A percentile compares a stretch with the other conserved stretches of the same genome.
phyloP scores from a whole-genome alignment of 1,284 basidiomycete genomes.

The Microbotryum violaceum region DNA sequence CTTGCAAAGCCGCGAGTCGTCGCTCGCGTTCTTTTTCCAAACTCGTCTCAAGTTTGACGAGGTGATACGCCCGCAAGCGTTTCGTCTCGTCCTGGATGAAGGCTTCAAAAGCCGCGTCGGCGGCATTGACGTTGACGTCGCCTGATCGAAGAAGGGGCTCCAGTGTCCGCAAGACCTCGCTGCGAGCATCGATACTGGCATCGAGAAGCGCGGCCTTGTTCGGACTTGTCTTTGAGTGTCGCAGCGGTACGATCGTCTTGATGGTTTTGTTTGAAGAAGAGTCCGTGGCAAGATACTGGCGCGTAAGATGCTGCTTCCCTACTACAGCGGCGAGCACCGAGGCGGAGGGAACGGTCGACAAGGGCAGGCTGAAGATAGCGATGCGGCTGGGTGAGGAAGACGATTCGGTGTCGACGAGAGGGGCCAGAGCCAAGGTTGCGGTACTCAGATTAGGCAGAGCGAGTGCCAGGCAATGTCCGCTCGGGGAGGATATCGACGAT shows the following conservation, averaged over 20 bases:
- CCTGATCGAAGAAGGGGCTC: constrained; percentile 8
- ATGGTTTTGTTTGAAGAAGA: background rate
- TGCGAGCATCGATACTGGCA: constrained; percentile 12
- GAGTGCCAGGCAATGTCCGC: constrained; percentile 6
- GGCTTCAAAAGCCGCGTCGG: constrained; percentile 13
- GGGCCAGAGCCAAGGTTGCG: constrained; percentile 17
- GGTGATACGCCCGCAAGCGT: constrained; percentile 16
- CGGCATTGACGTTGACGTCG: constrained; percentile 5
- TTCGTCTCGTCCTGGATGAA: constrained; percentile 17
- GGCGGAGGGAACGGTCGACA: constrained; percentile 17
- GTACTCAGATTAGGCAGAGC: constrained; percentile 10
- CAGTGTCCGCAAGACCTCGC: constrained; percentile 10
- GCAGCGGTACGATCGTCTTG: constrained; percentile 16
- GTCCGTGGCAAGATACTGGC: constrained; percentile 12
- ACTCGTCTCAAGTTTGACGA: constrained; percentile 6
- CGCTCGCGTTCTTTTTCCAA: constrained; percentile 23
- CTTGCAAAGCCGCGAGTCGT: constrained; percentile 1
- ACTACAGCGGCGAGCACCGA: constrained; percentile 32
- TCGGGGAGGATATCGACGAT: constrained; percentile 11
- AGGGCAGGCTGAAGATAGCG: constrained; percentile 25
- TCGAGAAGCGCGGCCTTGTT: constrained; percentile 1
- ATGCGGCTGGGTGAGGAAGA: constrained; percentile 6
- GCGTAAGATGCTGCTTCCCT: constrained; percentile 28
- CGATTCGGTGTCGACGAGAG: background rate
- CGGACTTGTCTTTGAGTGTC: background rate